Percentiles rank a stretch among this genome's conserved stretches.
Conservation (phyloP, 2,329 filamentous ascomycete genomes). For the Paraconiothyrium brasiliense region DNA sequence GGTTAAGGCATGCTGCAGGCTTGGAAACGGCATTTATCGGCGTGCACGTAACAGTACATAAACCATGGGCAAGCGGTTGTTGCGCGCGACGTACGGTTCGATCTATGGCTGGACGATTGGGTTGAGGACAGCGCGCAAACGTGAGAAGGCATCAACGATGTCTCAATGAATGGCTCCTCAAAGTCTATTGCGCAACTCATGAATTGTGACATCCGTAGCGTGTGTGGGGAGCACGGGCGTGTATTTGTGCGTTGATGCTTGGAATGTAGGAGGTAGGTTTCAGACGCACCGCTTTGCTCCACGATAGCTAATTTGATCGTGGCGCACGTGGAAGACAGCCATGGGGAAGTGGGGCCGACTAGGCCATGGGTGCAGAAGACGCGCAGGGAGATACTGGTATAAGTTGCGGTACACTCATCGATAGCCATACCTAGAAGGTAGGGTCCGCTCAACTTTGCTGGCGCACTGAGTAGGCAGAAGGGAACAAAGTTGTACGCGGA, state of each 20-base stretch:
- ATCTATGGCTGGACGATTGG: background rate
- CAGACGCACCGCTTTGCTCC: constrained; percentile 19
- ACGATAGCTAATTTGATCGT: background rate
- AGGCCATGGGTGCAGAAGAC: background rate
- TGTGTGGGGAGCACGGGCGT: constrained; percentile 1
- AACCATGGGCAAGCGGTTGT: background rate
- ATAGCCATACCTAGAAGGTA: too few relatives aligned
- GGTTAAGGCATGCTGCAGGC: constrained; percentile 11
- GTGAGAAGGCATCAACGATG: background rate
- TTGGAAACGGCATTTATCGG: constrained; percentile 13
- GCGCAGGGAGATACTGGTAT: background rate
- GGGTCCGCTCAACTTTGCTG: too few relatives aligned
- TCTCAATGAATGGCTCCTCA: background rate
- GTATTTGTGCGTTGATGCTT: constrained; percentile 20
- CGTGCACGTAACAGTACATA: background rate
- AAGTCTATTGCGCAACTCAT: background rate
- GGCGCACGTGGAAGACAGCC: background rate
- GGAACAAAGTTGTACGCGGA: background rate
- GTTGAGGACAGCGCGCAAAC: background rate
- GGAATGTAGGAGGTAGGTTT: constrained; percentile 29
- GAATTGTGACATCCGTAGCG: constrained; percentile 9
- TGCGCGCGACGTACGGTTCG: background rate
- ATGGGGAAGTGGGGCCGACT: background rate
- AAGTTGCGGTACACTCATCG: too few relatives aligned
- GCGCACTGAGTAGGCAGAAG: background rate